phyloP scores from a whole-genome alignment of 1,284 basidiomycete species.

The Cystobasidium sp. region DNA sequence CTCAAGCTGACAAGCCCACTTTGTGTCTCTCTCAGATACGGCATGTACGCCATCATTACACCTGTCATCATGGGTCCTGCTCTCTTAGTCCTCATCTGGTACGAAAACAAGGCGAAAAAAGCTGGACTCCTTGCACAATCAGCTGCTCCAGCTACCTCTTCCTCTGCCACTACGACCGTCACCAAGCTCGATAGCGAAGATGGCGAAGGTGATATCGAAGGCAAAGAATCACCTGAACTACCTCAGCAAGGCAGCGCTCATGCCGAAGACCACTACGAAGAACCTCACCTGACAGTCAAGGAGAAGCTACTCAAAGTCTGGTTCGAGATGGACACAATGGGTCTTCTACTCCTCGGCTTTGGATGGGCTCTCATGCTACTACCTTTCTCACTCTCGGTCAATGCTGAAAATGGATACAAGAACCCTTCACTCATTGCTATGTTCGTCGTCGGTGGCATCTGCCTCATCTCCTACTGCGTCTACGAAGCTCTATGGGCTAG shows the following conservation, averaged over 20 bases:
- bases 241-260: neutral
- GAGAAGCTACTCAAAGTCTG: slow-evolving; percentile 23
- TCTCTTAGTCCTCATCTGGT: slow-evolving; percentile 45
- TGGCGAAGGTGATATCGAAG: slow-evolving; percentile 34
- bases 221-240: slow-evolving; percentile 17
- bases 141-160: neutral
- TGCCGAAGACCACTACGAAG: neutral
- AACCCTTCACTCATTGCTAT: slow-evolving; percentile 49
- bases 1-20: neutral
- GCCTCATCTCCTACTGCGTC: slow-evolving; percentile 38
- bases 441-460: slow-evolving; percentile 45
- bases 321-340: slow-evolving; percentile 47
- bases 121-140: slow-evolving; percentile 5
- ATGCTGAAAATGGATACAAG: slow-evolving; percentile 45
- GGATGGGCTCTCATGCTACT: slow-evolving; percentile 46
- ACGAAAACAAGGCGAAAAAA: slow-evolving; percentile 44
- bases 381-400: slow-evolving; percentile 46
- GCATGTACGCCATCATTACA: slow-evolving; percentile 49
- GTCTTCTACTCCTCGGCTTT: slow-evolving; percentile 47
- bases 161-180: neutral
- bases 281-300: neutral
- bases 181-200: slow-evolving; percentile 3
- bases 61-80: slow-evolving; percentile 46
- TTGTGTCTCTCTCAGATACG: slow-evolving; percentile 17
- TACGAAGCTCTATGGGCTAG: slow-evolving; percentile 45